Evolutionary conservation across 352 stramenopile genomes (phyloP).

Genomic region (Globisporangium carolinianum): DNA sequence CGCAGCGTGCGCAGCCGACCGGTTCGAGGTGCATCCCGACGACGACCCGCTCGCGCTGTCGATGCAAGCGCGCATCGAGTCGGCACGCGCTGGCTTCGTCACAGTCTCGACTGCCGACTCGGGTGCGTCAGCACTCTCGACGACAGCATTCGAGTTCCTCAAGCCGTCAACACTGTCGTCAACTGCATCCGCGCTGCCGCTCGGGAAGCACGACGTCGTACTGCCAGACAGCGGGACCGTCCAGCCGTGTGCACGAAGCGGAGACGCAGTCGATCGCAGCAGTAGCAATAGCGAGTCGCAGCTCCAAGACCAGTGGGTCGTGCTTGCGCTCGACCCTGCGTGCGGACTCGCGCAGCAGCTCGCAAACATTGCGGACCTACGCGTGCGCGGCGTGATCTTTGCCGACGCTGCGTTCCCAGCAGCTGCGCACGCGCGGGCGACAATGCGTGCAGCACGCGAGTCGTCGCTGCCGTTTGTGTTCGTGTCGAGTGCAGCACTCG

Average conservation of each 20-base stretch:
- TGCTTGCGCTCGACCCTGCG: slow-evolving; percentile 16
- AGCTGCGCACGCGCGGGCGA: slow-evolving; percentile 3
- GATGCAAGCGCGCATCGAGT: slow-evolving; percentile 27
- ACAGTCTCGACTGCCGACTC: slow-evolving; percentile 43
- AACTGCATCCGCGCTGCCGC: slow-evolving; percentile 14
- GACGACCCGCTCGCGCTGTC: slow-evolving; percentile 31
- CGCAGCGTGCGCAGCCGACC: slow-evolving; percentile 28
- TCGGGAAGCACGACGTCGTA: slow-evolving; percentile 37
- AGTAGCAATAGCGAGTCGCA: background rate
- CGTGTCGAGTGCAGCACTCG: slow-evolving; percentile 13
- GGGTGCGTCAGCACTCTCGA: slow-evolving; percentile 19
- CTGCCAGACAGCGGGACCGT: slow-evolving; percentile 20
- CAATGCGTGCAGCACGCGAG: slow-evolving; percentile 4
- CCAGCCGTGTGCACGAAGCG: slow-evolving; percentile 24
- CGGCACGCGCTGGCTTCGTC: slow-evolving; percentile 43
- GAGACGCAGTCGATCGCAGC: background rate
- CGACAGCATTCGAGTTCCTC: slow-evolving; percentile 31
- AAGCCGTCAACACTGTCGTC: background rate
- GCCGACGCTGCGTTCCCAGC: slow-evolving; percentile 25
- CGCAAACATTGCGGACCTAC: slow-evolving; percentile 27
- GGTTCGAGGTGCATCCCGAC: slow-evolving; percentile 37
- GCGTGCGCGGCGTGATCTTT: slow-evolving; percentile 38
- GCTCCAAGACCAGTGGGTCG: slow-evolving; percentile 22
- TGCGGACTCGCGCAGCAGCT: slow-evolving; percentile 41
- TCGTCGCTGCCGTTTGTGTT: slow-evolving; percentile 41